Base-by-base conservation (phyloP, 2,329 filamentous ascomycete species). In the Celoporthe dispersa region DNA sequence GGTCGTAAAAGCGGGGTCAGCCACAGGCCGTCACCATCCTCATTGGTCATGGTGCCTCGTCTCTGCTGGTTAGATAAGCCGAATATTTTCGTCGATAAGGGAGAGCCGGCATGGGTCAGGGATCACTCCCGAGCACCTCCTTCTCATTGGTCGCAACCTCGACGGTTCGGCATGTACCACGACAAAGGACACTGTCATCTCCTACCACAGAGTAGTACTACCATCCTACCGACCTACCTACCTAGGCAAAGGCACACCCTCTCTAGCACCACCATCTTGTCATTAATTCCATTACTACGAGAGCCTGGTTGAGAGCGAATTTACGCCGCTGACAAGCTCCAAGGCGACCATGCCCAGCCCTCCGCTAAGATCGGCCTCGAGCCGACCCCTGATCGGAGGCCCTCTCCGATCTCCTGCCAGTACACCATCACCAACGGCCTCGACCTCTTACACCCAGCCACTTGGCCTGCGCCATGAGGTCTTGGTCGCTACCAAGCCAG, bases 311-410 rank as follows among this genome's bases (percentile, higher is more conserved):
- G 25, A 12, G n/a, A 28, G 5, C 11, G 51, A 55, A 28, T 28
- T 25, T 12, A 22, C 22, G 48, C n/a, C 48, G 9, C 12, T 25
- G 48, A 53, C 48, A 55, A 28, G 51, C 51, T n/a, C n/a, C 19
- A 44, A 11, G 22, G 16, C 16, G 5, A 61, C 37, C 12, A 70
- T 71, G 68, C 19, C 39, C 48, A 51, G 51, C n/a, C 9, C 60
- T 12, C 9, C 22, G 25, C 48, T 41, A 19, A 48, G 22, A 28
- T n/a, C 63, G 28, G 25, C 53, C 31, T 25, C 28, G 14, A 25
- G 59, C 41, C 70, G 66, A 60, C 59, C 70, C 41, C 51, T 72
- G 33, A 31, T 72, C 51, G 68, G 65, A 19, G 68, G 66, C 31
- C 39, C 66, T 51, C 67, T 72, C 19, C 63, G 69, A 25, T 44